Evolutionary conservation across 371 early-diverging fungal species (phyloP).

Genomic region (Basidiobolus meristosporus): DNA sequence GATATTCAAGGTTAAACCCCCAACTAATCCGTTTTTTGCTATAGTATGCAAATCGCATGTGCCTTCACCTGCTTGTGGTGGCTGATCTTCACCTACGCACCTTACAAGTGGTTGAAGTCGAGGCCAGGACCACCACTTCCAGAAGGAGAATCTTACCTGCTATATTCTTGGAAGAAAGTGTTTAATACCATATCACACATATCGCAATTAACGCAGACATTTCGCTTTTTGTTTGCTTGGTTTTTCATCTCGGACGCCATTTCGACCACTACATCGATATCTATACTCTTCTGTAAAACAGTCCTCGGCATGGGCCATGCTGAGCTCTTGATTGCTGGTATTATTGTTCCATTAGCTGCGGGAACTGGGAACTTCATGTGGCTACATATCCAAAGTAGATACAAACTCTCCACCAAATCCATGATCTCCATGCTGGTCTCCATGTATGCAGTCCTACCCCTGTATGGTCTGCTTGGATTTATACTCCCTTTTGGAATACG

Average conservation of each 20-base stretch:
- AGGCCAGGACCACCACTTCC: constrained; percentile 34
- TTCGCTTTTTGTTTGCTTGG: constrained; percentile 17
- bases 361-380: constrained; percentile 25
- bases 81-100: constrained; percentile 13
- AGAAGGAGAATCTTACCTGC: constrained; percentile 13
- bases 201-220: constrained; percentile 11
- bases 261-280: constrained; percentile 14
- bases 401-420: constrained; percentile 7
- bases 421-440: constrained; percentile 8
- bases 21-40: constrained; percentile 4
- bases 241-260: constrained; percentile 19
- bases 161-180: constrained; percentile 17
- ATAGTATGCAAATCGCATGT: constrained; percentile 22
- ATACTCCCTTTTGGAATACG: constrained; percentile 18
- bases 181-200: constrained; percentile 8
- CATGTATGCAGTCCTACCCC: constrained; percentile 14
- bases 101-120: constrained; percentile 13
- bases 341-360: constrained; percentile 20
- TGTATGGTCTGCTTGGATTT: constrained; percentile 33
- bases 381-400: constrained; percentile 16
- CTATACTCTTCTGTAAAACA: constrained; percentile 10
- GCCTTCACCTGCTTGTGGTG: constrained; percentile 28
- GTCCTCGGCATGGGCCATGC: not conserved
- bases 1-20: not conserved
- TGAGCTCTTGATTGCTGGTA: constrained; percentile 13